phyloP scores from a whole-genome alignment of 257 asterid species.

The Catharanthus roseus region DNA sequence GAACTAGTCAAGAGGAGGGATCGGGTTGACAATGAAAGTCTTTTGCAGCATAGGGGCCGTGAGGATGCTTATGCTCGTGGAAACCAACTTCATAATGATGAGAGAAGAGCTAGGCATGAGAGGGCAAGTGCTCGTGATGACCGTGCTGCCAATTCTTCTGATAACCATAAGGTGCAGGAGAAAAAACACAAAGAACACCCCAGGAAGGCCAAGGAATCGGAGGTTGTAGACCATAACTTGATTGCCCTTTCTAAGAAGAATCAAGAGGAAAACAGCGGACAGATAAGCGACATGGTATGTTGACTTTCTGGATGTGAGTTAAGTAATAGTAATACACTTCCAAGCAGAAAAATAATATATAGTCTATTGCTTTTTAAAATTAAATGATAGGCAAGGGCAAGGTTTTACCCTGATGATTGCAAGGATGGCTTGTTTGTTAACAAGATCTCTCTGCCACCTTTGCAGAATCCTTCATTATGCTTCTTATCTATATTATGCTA shows the following conservation, averaged over 20 bases:
- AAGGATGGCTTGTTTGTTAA: not conserved
- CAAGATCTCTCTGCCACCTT: not conserved
- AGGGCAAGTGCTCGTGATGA: conserved; percentile 56
- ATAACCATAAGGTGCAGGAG: conserved; percentile 51
- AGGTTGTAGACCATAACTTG: conserved; percentile 50
- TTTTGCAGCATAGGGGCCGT: conserved; percentile 57
- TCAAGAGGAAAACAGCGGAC: conserved; percentile 52
- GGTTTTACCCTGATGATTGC: not conserved
- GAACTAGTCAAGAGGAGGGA: conserved; percentile 72
- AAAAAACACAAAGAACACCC: conserved; percentile 47
- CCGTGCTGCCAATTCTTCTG: conserved; percentile 50
- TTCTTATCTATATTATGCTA: not conserved
- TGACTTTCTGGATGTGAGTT: conserved; percentile 31
- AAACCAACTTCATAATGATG: conserved; percentile 40
- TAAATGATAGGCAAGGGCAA: not conserved
- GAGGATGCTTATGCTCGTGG: conserved; percentile 59
- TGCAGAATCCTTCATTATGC: not conserved
- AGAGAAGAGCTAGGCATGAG: conserved; percentile 65
- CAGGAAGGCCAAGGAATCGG: conserved; percentile 67
- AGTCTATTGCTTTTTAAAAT: not conserved
- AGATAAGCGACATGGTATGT: conserved; percentile 75
- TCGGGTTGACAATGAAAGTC: conserved; percentile 56
- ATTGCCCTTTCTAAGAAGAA: conserved; percentile 46
- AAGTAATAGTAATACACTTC: conserved; percentile 18
- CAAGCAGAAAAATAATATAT: conserved; percentile 4